A percentile compares a stretch with the other conserved stretches of the same genome.
phyloP scores from a whole-genome alignment of 305 asterid species.

The Fraxinus greggii region DNA sequence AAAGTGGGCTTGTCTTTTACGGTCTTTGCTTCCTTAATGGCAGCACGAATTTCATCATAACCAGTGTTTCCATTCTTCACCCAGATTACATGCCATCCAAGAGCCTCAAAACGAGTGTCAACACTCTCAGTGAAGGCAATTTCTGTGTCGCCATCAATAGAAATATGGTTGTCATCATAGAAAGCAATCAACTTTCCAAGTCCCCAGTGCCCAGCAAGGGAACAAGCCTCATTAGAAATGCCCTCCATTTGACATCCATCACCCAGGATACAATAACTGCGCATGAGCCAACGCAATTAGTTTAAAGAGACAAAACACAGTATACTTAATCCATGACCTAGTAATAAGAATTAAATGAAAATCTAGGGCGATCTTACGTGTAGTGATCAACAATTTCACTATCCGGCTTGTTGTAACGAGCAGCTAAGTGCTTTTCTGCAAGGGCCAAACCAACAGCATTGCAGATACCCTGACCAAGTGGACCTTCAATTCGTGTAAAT shows the following conservation, averaged over 20 bases:
- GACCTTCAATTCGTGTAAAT: constrained; percentile 47
- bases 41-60: constrained; percentile 95
- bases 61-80: constrained; percentile 38
- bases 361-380: constrained; percentile 49
- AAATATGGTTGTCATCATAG: constrained; percentile 92
- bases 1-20: constrained; percentile 91
- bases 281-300: constrained; percentile 8
- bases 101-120: constrained; percentile 80
- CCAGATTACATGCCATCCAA: constrained; percentile 75
- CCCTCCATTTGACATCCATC: constrained; percentile 94
- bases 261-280: constrained; percentile 62
- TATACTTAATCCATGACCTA: background rate
- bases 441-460: constrained; percentile 88
- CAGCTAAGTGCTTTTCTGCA: constrained; percentile 85
- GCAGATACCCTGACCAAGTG: constrained; percentile 89
- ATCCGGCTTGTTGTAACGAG: constrained; percentile 79
- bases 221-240: constrained; percentile 81
- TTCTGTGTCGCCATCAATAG: constrained; percentile 97
- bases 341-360: background rate
- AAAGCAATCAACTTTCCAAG: constrained; percentile 96
- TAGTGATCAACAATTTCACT: constrained; percentile 71
- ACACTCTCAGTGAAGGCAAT: constrained; percentile 92
- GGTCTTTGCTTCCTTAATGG: constrained; percentile 94
- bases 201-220: constrained; percentile 99
- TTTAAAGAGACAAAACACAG: constrained; percentile 11